These are phyloP conservation scores for Ramalina peruviana DNA, from an alignment of 495 filamentous ascomycete genomes.

Conservation along the genomic window DNA sequence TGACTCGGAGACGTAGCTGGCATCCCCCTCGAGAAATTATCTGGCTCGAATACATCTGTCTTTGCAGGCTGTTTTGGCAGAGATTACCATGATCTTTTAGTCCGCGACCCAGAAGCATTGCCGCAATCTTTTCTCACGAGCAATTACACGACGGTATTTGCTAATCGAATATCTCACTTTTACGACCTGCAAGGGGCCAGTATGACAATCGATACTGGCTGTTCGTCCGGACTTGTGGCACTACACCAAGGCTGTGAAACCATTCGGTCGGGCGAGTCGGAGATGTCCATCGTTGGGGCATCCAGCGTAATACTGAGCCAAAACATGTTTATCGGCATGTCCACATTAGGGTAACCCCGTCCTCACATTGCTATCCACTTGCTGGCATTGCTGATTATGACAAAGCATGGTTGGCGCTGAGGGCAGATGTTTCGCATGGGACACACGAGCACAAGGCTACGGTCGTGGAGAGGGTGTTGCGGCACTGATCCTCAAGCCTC, in stretches of 20 bases:
- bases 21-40: slow-evolving; percentile 18
- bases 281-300: slow-evolving; percentile 28
- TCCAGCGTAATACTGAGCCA: slow-evolving; percentile 28
- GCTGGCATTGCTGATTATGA: not conserved
- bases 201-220: slow-evolving; percentile 1
- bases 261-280: slow-evolving; percentile 27
- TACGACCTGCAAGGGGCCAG: slow-evolving; percentile 64
- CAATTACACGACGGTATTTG: not conserved
- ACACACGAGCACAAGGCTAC: slow-evolving; percentile 23
- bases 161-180: slow-evolving; percentile 42
- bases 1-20: slow-evolving; percentile 25
- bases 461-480: slow-evolving; percentile 21
- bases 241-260: slow-evolving; percentile 19
- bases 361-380: slow-evolving; percentile 11
- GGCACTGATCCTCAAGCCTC: slow-evolving; percentile 20
- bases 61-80: slow-evolving; percentile 14
- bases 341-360: not conserved
- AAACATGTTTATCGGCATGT: slow-evolving; percentile 11
- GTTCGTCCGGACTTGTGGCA: slow-evolving; percentile 22
- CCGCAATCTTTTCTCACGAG: slow-evolving; percentile 32
- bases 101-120: not conserved
- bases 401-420: slow-evolving; percentile 3
- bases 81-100: not conserved
- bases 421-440: slow-evolving; percentile 21
- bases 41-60: slow-evolving; percentile 18